Evolutionary conservation across 805 yeast genomes (phyloP).

Genomic region (Wickerhamiella brachini): DNA sequence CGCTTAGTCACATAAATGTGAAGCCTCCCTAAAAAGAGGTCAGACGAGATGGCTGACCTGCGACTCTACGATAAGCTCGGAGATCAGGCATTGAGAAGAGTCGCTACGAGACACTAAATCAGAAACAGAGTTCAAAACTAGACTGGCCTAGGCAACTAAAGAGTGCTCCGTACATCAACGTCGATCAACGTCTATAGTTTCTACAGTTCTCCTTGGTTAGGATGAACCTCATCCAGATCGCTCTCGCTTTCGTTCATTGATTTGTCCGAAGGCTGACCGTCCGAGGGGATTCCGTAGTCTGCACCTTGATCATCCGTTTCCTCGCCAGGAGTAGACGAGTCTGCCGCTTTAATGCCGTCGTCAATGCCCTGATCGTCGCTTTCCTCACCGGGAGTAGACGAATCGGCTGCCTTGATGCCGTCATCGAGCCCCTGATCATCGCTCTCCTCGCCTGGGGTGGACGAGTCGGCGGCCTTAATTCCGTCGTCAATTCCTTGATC

Average conservation of each 20-base stretch:
- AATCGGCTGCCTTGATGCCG: constrained; percentile 2
- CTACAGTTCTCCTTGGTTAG: constrained; percentile 1
- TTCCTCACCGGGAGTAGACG: constrained; percentile 11
- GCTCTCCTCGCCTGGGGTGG: neutral
- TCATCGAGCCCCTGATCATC: neutral
- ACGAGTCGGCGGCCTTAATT: neutral
- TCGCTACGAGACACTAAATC: too few species aligned
- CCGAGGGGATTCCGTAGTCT: constrained; percentile 10
- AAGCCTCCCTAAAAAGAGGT: neutral
- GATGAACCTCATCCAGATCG: constrained; percentile 17
- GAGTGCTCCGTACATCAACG: too few species aligned
- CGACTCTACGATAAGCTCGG: too few species aligned
- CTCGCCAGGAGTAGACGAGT: constrained; percentile 7
- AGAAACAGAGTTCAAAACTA: too few species aligned
- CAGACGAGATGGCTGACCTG: too few species aligned
- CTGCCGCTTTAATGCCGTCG: constrained; percentile 1
- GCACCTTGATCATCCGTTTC: constrained; percentile 15
- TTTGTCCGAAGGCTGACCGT: constrained; percentile 7
- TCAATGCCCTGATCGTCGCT: constrained; percentile 5
- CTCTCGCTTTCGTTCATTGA: constrained; percentile 12
- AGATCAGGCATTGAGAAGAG: too few species aligned
- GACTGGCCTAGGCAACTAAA: too few species aligned
- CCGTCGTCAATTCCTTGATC: neutral
- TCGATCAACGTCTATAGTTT: neutral
- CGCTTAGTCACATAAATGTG: neutral